Evolutionary conservation across 441 rosid species (phyloP).

Genomic region (Erodium moschatum): DNA sequence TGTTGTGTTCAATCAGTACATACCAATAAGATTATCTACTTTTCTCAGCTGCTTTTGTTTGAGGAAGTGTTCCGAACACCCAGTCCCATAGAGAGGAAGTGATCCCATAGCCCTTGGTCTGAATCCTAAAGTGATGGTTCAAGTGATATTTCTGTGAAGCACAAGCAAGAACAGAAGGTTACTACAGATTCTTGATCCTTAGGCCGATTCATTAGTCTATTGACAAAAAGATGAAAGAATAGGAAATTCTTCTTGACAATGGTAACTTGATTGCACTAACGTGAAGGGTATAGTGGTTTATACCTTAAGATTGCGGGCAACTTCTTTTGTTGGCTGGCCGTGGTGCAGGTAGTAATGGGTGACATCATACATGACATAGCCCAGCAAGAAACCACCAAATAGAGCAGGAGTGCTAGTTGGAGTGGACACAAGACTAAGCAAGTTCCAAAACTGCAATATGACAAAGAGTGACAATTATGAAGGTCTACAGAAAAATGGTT

Average conservation of each 20-base stretch:
- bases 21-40: slow-evolving; percentile 8
- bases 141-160: slow-evolving; percentile 29
- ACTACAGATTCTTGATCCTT: neutral
- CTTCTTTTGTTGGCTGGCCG: slow-evolving; percentile 25
- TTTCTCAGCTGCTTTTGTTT: slow-evolving; percentile 13
- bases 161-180: slow-evolving; percentile 6
- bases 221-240: neutral
- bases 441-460: slow-evolving; percentile 23
- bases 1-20: neutral
- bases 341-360: slow-evolving; percentile 43
- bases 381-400: slow-evolving; percentile 33
- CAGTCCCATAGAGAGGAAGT: slow-evolving; percentile 27
- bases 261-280: neutral
- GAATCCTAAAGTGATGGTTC: slow-evolving; percentile 26
- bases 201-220: neutral
- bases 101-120: slow-evolving; percentile 30
- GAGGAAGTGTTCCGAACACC: slow-evolving; percentile 24
- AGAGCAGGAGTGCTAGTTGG: slow-evolving; percentile 30
- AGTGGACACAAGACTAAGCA: slow-evolving; percentile 25
- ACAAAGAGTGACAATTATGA: neutral
- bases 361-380: slow-evolving; percentile 33
- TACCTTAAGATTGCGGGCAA: slow-evolving; percentile 29
- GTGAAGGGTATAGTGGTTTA: neutral
- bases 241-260: neutral
- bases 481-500: neutral